These are phyloP conservation scores for Pleurotus cornucopiae DNA, from an alignment of 768 basidiomycete genomes.

Conservation along the genomic window DNA sequence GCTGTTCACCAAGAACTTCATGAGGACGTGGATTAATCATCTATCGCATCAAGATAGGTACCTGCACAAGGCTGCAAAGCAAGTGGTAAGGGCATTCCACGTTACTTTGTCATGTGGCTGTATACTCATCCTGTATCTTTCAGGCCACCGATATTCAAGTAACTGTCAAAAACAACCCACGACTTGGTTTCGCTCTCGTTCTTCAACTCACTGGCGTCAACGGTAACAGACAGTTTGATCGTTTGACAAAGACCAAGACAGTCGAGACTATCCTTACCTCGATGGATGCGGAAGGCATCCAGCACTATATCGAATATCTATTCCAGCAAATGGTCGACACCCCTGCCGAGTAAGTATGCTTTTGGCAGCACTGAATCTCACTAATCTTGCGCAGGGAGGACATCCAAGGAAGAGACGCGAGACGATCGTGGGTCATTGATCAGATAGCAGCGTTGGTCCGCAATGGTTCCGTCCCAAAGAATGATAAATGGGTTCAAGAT, in stretches of 20 bases:
- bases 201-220: constrained; percentile 79
- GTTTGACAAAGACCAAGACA: constrained; percentile 87
- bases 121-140: not conserved
- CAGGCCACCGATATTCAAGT: constrained; percentile 75
- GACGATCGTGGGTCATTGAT: constrained; percentile 81
- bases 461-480: constrained; percentile 75
- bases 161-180: constrained; percentile 71
- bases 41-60: constrained; percentile 84
- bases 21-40: constrained; percentile 97
- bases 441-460: constrained; percentile 77
- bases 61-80: constrained; percentile 82
- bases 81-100: constrained; percentile 53
- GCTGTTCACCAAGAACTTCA: constrained; percentile 92
- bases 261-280: constrained; percentile 78
- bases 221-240: constrained; percentile 88
- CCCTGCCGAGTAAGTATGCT: constrained; percentile 35
- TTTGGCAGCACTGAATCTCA: not conserved
- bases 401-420: constrained; percentile 43
- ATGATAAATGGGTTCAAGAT: constrained; percentile 70
- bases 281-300: constrained; percentile 72
- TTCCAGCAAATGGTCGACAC: constrained; percentile 55
- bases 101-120: not conserved
- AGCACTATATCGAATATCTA: constrained; percentile 71
- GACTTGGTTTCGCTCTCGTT: constrained; percentile 80
- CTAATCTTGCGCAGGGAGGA: constrained; percentile 33